Conservation (phyloP, 345 rosid species). For the Chamaenerion angustifolium region DNA sequence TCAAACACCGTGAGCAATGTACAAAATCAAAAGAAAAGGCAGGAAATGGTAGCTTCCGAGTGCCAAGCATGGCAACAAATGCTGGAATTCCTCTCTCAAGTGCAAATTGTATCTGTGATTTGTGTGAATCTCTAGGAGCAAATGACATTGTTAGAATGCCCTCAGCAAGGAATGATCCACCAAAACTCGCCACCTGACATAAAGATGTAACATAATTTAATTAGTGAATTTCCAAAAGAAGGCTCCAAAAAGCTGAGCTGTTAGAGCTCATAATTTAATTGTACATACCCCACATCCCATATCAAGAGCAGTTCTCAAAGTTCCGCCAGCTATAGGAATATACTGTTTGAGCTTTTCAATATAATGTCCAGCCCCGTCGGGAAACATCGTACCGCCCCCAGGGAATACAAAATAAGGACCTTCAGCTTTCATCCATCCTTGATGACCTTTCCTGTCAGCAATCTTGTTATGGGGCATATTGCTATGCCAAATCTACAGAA, state of each 20-base stretch:
- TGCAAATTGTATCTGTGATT: conserved; percentile 90
- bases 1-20: conserved; percentile 86
- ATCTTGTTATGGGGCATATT: conserved; percentile 91
- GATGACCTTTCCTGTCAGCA: conserved; percentile 95
- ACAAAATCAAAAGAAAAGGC: conserved; percentile 80
- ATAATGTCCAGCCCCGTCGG: conserved; percentile 81
- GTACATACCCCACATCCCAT: conserved; percentile 91
- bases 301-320: conserved; percentile 86
- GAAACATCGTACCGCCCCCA: conserved; percentile 95
- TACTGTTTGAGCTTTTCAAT: conserved; percentile 81
- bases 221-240: conserved; percentile 2
- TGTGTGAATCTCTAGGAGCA: conserved; percentile 96
- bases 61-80: conserved; percentile 97
- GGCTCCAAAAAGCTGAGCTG: not conserved
- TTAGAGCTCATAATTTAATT: not conserved
- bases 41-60: conserved; percentile 91
- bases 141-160: conserved; percentile 70
- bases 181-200: conserved; percentile 86
- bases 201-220: not conserved
- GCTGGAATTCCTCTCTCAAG: conserved; percentile 95
- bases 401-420: conserved; percentile 82
- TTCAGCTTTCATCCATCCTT: conserved; percentile 96
- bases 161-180: conserved; percentile 63
- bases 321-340: conserved; percentile 59
- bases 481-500: conserved; percentile 73